Evolutionary conservation across 2,329 filamentous ascomycete genomes (phyloP).

Genomic region (Aspergillus floridensis): DNA sequence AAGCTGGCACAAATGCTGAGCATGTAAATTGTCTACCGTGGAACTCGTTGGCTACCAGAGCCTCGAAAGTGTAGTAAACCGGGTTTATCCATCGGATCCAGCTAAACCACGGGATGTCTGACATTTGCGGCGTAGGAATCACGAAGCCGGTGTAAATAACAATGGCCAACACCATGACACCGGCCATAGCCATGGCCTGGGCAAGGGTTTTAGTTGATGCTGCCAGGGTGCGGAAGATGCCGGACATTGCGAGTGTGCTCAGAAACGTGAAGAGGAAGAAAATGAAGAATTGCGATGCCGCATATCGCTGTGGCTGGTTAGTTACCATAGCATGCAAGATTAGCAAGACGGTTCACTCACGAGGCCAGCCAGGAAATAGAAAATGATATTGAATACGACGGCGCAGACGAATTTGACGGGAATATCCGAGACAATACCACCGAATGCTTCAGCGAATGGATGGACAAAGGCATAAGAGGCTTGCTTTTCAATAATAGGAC

Average conservation of each 20-base stretch:
- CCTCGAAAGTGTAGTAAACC: slow-evolving; percentile 64
- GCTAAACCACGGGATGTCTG: slow-evolving; percentile 57
- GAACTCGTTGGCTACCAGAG: slow-evolving; percentile 58
- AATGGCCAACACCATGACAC: slow-evolving; percentile 54
- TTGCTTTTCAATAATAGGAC: slow-evolving; percentile 91
- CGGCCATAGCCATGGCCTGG: slow-evolving; percentile 59
- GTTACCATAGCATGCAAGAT: not conserved
- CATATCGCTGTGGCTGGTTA: slow-evolving; percentile 30
- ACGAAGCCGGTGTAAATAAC: slow-evolving; percentile 68
- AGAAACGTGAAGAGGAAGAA: slow-evolving; percentile 61
- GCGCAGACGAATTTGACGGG: slow-evolving; percentile 76
- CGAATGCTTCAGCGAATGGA: slow-evolving; percentile 79
- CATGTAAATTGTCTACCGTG: slow-evolving; percentile 58
- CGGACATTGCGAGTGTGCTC: slow-evolving; percentile 57
- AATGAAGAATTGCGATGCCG: slow-evolving; percentile 57
- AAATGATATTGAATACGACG: slow-evolving; percentile 71
- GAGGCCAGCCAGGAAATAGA: slow-evolving; percentile 87
- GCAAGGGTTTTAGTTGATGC: slow-evolving; percentile 60
- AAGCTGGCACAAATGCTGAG: slow-evolving; percentile 46
- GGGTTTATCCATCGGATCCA: slow-evolving; percentile 68
- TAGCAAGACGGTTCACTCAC: slow-evolving; percentile 18
- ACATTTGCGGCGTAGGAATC: slow-evolving; percentile 57
- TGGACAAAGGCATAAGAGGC: slow-evolving; percentile 84
- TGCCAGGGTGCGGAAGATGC: slow-evolving; percentile 60
- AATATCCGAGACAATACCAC: slow-evolving; percentile 81